These are phyloP conservation scores for Puccinia horiana DNA, from an alignment of 1,284 basidiomycete genomes.

Conservation along the genomic window DNA sequence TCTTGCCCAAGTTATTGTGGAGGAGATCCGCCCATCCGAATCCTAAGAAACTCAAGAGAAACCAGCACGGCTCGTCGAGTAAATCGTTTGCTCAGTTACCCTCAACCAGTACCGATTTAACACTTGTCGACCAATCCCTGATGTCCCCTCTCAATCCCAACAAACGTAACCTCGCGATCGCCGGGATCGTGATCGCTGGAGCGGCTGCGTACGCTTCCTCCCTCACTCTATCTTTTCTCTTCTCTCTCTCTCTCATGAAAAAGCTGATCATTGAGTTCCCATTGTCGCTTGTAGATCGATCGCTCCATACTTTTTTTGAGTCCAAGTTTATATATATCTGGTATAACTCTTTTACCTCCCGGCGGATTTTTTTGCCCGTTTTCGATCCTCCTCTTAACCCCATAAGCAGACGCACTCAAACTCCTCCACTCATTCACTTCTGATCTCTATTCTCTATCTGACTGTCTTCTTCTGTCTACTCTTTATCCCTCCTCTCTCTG, in stretches of 20 bases:
- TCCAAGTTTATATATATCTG: too few species aligned
- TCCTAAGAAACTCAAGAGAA: background rate
- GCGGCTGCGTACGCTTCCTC: conserved; percentile 37
- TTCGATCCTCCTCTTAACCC: too few species aligned
- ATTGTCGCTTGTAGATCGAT: background rate
- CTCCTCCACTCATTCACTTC: too few species aligned
- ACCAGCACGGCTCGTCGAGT: background rate
- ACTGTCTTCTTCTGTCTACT: too few species aligned
- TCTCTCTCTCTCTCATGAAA: background rate
- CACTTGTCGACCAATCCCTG: background rate
- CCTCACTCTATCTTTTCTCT: background rate
- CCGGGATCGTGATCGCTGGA: conserved; percentile 41
- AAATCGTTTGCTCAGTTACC: background rate
- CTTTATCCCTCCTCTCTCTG: too few species aligned
- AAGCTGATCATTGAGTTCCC: background rate
- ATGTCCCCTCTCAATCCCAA: background rate
- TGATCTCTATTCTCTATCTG: too few species aligned
- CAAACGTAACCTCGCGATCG: conserved; percentile 35
- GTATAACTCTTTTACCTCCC: background rate
- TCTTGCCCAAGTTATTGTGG: conserved; percentile 24
- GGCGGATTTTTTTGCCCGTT: too few species aligned
- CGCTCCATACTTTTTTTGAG: conserved; percentile 18
- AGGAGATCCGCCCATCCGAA: background rate
- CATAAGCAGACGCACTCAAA: too few species aligned
- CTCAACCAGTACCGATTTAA: background rate